Base-by-base conservation (phyloP, 2,329 filamentous ascomycete genomes). In the Alternaria postmessia region DNA sequence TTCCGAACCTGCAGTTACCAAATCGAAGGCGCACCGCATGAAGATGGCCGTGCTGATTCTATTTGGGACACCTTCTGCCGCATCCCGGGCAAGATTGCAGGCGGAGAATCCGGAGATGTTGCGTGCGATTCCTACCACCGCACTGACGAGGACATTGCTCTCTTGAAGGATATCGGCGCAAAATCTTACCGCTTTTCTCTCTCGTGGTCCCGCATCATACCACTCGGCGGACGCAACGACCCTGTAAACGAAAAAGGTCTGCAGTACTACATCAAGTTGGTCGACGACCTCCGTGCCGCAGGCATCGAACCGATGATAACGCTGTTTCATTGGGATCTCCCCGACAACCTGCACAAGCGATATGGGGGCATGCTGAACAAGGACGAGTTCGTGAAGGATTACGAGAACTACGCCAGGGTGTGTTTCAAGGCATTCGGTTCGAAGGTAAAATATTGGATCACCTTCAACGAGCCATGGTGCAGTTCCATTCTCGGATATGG, bases 41-140 rank as follows among this genome's bases (percentile, higher is more conserved):
- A 89, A 74, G 92, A 94, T 75, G 93, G 92, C 66, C 91, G 92
- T 65, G 90, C 87, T 22, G 89, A 91, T 55, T 92, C 90, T 63
- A 95, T 96, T 78, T 96, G 93, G 93, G 93, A 96, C 80, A 89
- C 87, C n/a, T 96, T 96, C 82, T 94, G 91, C 80, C 86, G 86
- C 64, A 89, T 88, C 54, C 88, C 90, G 7, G 91, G 91, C 72
- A 96, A 95, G 81, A 93, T 95, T 71, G 91, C 92, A 57, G 91
- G 92, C 71, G 89, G 88, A 59, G 88, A 85, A 68, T 90, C 88
- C 43, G 93, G 93, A 53, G 89, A 87, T 52, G 86, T 91, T 43
- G 92, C 93, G 38, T 96, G 93, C 81, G 92, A 96, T 81, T 94
- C 91, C 28, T 96, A 96, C 83, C 89, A 94, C 80, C 88, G 90